These are phyloP conservation scores for Sicyos baderoa DNA, from an alignment of 306 rosid genomes.

Conservation along the genomic window DNA sequence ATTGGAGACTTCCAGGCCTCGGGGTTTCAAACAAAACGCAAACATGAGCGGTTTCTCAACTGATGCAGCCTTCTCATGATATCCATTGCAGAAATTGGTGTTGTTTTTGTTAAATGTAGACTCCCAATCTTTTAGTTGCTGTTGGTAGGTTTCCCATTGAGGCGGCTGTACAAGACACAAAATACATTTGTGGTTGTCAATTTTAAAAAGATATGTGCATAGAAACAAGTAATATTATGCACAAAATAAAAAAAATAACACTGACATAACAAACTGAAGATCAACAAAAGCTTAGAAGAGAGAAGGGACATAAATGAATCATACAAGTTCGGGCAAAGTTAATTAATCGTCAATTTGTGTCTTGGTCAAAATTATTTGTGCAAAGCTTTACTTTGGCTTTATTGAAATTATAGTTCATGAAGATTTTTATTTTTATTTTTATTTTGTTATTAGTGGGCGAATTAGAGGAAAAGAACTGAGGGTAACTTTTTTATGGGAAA, in stretches of 20 bases:
- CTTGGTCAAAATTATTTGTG: too few relatives aligned
- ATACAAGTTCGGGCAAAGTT: background rate
- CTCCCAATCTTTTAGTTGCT: constrained; percentile 76
- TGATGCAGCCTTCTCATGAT: constrained; percentile 37
- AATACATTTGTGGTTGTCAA: background rate
- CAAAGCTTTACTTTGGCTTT: too few relatives aligned
- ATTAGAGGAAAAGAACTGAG: too few relatives aligned
- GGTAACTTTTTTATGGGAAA: too few relatives aligned
- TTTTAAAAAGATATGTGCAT: background rate
- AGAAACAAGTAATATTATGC: background rate
- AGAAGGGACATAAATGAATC: background rate
- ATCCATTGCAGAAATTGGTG: constrained; percentile 35
- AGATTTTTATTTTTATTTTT: too few relatives aligned
- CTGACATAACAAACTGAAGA: background rate
- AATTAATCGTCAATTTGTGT: too few relatives aligned
- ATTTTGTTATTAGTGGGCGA: too few relatives aligned
- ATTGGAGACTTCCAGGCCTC: constrained; percentile 73
- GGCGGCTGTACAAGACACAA: constrained; percentile 50
- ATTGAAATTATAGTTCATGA: too few relatives aligned
- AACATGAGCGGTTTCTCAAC: constrained; percentile 82
- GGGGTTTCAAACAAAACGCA: constrained; percentile 93
- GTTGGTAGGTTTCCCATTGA: constrained; percentile 71
- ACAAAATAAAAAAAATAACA: background rate
- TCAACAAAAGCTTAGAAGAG: background rate
- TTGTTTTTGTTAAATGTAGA: constrained; percentile 40